phyloP scores from a whole-genome alignment of 306 rosid species.

The Canavalia ensiformis region DNA sequence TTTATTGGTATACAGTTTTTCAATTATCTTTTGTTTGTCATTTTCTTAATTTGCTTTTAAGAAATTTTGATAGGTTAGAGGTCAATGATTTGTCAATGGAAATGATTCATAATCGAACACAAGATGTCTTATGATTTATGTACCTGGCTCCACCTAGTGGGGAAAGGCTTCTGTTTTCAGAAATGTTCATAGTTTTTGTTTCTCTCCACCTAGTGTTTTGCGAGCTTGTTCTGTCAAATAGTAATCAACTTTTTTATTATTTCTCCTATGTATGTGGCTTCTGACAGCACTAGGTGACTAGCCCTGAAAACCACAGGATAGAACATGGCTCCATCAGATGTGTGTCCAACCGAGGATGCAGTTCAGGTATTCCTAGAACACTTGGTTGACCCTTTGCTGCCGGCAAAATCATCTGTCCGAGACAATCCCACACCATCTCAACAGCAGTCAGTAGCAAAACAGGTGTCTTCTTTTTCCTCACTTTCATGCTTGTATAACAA shows the following conservation, averaged over 20 bases:
- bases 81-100: not conserved
- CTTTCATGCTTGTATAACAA: constrained; percentile 8
- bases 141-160: not conserved
- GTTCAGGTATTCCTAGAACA: constrained; percentile 63
- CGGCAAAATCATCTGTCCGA: constrained; percentile 57
- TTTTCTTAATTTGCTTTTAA: not conserved
- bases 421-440: constrained; percentile 58
- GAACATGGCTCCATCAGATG: constrained; percentile 58
- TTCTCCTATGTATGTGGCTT: constrained; percentile 26
- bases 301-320: not conserved
- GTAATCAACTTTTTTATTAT: not conserved
- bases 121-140: not conserved
- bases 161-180: constrained; percentile 20
- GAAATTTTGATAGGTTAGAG: not conserved
- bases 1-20: not conserved
- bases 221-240: constrained; percentile 21
- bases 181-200: constrained; percentile 31
- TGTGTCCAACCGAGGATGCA: constrained; percentile 80
- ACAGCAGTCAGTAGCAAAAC: constrained; percentile 69
- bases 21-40: not conserved
- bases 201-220: not conserved
- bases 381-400: constrained; percentile 74
- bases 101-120: not conserved
- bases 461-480: constrained; percentile 56
- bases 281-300: constrained; percentile 28